Evolutionary conservation across 768 basidiomycete genomes (phyloP), one percentile per base, ranked within the genome.

Genomic region (Tylopilus intermedius): DNA sequence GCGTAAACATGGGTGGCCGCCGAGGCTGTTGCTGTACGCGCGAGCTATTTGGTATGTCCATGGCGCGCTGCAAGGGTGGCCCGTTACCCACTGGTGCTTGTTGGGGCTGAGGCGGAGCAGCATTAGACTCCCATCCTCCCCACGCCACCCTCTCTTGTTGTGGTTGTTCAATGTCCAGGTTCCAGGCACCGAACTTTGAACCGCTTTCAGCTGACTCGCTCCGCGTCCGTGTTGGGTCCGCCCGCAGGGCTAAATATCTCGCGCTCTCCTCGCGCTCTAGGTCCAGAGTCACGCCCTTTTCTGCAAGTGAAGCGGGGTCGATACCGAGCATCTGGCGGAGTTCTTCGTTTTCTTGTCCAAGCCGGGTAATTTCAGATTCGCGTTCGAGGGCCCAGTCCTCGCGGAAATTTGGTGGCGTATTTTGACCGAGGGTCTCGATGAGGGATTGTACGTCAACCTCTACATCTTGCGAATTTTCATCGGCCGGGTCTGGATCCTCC

Each of bases 341-440:
- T 51, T 82, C 78, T 41, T 80, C 78, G 64, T 99, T 99, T 72
- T 98, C 95, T 46, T 72, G 73, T 67, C 87, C 85, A 40, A 99
- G 72, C 45, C 94, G 79, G 9, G 77, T 62, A 48, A 99, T 90
- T 72, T 98, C 96, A 56, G 74, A 72, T 67, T 98, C 95, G 55
- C 96, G 80, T 67, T 92, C 90, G 53, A 86, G 58, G 2, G 89
- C 85, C 90, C 95, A 97, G 68, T 98, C 93, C 39, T 77, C 73
- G 22, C 80, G 69, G 4, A 72, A 73, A 46, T 76, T 70, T 29
- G 67, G 50, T 37, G 71, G 72, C 45, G 65, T 56, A 45, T 70
- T 70, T 14, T 71, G 64, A 44, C 77, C 73, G 45, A 83, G 70
- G 13, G 71, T 56, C 22, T 77, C 71, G 11, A 81, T 61, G 18